phyloP scores from a whole-genome alignment of 2,329 filamentous ascomycete genomes.

The Colletotrichum tamarilloi region DNA sequence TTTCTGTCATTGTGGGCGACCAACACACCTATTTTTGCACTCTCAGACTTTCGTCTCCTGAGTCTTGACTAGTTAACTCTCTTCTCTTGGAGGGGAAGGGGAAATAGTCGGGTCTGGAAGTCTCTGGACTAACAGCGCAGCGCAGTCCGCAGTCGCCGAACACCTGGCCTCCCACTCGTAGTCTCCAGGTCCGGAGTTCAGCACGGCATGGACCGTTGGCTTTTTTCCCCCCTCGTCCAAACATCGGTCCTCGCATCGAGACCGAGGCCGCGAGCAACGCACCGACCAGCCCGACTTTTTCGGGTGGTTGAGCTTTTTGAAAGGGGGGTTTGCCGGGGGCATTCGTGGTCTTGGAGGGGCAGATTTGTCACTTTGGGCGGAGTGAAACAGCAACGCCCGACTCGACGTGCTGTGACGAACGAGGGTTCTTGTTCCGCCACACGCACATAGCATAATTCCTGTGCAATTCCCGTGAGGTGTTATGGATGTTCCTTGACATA shows the following conservation, averaged over 20 bases:
- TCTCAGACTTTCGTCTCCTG: background rate
- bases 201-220: background rate
- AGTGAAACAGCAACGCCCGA: conserved; percentile 32
- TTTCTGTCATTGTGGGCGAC: background rate
- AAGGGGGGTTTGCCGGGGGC: background rate
- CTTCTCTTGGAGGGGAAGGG: background rate
- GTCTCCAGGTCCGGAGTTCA: background rate
- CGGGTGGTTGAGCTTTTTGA: background rate
- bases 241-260: conserved; percentile 22
- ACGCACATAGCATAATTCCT: background rate
- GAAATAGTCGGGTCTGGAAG: background rate
- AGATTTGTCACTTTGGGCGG: conserved; percentile 9
- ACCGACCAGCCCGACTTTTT: background rate
- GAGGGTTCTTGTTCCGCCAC: background rate
- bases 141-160: background rate
- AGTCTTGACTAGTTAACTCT: background rate
- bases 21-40: conserved; percentile 24
- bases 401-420: conserved; percentile 9
- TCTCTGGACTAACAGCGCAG: no score
- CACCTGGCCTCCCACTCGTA: background rate
- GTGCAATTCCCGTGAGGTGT: no score
- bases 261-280: conserved; percentile 15
- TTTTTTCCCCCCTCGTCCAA: conserved; percentile 2
- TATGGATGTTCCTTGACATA: conserved; percentile 16
- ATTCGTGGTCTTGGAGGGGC: background rate